Conservation (phyloP, 2,329 filamentous ascomycete species). For the Colletotrichum abscissum region DNA sequence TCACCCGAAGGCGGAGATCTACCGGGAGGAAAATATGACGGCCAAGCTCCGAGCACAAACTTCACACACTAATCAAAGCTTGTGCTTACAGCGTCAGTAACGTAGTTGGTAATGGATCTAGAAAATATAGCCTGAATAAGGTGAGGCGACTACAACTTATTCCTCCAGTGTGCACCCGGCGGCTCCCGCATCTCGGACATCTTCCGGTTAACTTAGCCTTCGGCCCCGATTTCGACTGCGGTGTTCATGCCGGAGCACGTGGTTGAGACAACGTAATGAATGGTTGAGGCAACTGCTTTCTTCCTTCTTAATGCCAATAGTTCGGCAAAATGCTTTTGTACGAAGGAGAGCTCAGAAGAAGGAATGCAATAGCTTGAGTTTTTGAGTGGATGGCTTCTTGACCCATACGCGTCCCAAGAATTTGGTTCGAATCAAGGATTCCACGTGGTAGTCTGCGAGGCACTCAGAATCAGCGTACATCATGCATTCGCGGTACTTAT, state of each 20-base stretch:
- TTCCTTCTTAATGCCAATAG: no score
- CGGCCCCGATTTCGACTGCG: neutral
- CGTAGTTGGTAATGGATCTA: no score
- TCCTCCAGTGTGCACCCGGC: neutral
- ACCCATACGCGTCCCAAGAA: neutral
- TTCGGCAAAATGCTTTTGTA: neutral
- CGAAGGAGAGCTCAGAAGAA: neutral
- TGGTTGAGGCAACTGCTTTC: neutral
- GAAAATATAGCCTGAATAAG: neutral
- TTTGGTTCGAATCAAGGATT: neutral
- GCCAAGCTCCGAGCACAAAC: neutral
- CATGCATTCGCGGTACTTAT: neutral
- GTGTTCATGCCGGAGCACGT: neutral
- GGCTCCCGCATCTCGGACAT: slow-evolving; percentile 1
- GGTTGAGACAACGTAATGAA: neutral
- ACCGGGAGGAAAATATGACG: neutral
- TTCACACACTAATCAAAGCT: neutral
- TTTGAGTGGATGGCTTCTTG: neutral
- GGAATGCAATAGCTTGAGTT: neutral
- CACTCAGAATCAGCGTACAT: neutral
- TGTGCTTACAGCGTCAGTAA: neutral
- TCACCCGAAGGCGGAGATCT: slow-evolving; percentile 7
- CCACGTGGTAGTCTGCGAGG: neutral
- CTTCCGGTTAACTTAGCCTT: neutral
- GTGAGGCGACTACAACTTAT: neutral